phyloP scores from a whole-genome alignment of 257 asterid species.

The Apocynum venetum region DNA sequence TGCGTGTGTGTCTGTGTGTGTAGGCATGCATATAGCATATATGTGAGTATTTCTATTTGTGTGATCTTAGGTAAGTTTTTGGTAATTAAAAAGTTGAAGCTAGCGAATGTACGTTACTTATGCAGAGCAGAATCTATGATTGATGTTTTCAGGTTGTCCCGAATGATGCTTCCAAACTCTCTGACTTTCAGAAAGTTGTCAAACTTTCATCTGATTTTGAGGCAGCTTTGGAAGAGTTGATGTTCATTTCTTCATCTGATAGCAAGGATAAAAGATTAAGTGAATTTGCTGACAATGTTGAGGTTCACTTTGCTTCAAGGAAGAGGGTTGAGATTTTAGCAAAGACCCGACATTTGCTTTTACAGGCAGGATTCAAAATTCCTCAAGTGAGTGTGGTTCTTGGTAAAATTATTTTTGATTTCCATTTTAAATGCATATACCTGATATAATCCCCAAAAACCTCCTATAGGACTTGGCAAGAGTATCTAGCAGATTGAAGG shows the following conservation, averaged over 20 bases:
- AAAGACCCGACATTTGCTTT: constrained; percentile 74
- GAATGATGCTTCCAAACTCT: constrained; percentile 92
- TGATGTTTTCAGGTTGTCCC: constrained; percentile 72
- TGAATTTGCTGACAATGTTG: constrained; percentile 78
- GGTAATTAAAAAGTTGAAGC: background rate
- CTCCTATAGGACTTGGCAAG: constrained; percentile 41
- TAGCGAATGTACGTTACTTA: no score
- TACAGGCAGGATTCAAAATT: constrained; percentile 61
- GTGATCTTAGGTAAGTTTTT: background rate
- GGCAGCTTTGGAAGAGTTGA: constrained; percentile 56
- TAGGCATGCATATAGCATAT: background rate
- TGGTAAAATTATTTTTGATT: background rate
- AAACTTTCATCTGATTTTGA: constrained; percentile 75
- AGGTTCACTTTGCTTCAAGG: constrained; percentile 88
- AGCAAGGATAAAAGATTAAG: constrained; percentile 68
- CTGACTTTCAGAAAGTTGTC: constrained; percentile 77
- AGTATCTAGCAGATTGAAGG: constrained; percentile 29
- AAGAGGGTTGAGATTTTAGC: constrained; percentile 86
- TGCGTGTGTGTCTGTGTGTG: background rate
- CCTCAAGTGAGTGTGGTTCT: constrained; percentile 58
- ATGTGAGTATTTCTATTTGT: background rate
- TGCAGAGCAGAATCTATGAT: constrained; percentile 5
- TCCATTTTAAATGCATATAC: background rate
- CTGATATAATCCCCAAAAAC: constrained; percentile 12
- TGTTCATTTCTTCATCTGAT: constrained; percentile 74